phyloP scores from a whole-genome alignment of 2,329 filamentous ascomycete genomes.

The Ophiostoma triangulosporum region DNA sequence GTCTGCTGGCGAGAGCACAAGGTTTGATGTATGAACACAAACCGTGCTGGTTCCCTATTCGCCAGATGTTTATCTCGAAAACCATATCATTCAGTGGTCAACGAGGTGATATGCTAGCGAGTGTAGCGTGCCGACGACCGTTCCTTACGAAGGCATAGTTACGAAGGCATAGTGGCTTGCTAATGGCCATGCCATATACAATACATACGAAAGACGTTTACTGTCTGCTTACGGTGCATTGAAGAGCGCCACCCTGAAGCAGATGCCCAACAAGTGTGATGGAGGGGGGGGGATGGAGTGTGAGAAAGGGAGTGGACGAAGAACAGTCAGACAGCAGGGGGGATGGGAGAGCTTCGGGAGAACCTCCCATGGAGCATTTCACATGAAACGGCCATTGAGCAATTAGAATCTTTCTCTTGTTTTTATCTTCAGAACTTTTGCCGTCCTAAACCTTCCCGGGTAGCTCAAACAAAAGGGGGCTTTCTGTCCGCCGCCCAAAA shows the following conservation, averaged over 20 bases:
- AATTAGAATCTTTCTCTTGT: constrained; percentile 8
- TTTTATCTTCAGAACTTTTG: constrained; percentile 23
- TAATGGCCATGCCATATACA: background rate
- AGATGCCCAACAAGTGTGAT: background rate
- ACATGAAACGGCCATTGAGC: constrained; percentile 67
- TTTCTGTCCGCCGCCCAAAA: constrained; percentile 8
- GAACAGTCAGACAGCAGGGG: background rate
- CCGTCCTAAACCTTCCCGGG: constrained; percentile 6
- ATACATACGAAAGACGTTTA: background rate
- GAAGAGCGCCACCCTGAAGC: background rate
- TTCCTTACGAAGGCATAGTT: background rate
- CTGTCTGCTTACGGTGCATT: background rate
- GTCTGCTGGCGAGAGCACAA: constrained; percentile 67
- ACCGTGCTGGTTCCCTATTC: constrained; percentile 51
- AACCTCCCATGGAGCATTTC: constrained; percentile 66
- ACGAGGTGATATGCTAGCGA: constrained; percentile 85
- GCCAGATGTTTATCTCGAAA: constrained; percentile 90
- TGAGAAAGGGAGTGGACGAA: no score
- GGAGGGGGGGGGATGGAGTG: background rate
- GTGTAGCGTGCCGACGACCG: constrained; percentile 8
- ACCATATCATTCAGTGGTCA: constrained; percentile 53
- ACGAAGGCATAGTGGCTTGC: background rate
- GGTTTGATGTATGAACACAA: constrained; percentile 30
- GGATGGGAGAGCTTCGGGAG: constrained; percentile 45
- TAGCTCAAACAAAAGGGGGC: constrained; percentile 10